Conservation (phyloP, 2,329 filamentous ascomycete genomes). For the Pseudopyricularia cyperi region DNA sequence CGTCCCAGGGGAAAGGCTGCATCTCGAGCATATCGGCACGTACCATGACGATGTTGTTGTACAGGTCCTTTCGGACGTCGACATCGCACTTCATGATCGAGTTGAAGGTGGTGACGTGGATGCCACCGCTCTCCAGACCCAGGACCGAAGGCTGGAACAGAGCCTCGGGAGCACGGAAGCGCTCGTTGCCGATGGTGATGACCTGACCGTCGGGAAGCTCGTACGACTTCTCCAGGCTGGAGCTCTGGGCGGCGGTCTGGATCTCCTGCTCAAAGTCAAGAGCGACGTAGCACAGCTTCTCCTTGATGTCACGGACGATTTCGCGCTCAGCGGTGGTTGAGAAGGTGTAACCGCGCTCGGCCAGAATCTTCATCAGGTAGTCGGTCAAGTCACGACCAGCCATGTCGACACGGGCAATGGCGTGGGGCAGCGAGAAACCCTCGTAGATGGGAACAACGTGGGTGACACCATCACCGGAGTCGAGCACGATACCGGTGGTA, state of each 20-base stretch:
- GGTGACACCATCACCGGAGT: slow-evolving; percentile 99
- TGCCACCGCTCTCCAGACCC: slow-evolving; percentile 96
- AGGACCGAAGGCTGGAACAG: slow-evolving; percentile 98
- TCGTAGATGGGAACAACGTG: slow-evolving; percentile 99
- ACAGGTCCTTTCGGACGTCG: slow-evolving; percentile 99
- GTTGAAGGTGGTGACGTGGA: slow-evolving; percentile 99
- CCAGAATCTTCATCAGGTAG: slow-evolving; percentile 99
- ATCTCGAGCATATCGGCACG: slow-evolving; percentile 22
- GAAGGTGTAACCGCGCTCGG: slow-evolving; percentile 99
- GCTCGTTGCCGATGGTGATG: slow-evolving; percentile 99
- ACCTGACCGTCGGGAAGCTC: slow-evolving; percentile 98
- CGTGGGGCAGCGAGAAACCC: slow-evolving; percentile 99
- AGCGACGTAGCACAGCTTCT: slow-evolving; percentile 99
- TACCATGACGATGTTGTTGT: slow-evolving; percentile 99
- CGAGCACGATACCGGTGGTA: slow-evolving; percentile 99
- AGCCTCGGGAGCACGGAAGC: slow-evolving; percentile 98
- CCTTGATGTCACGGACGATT: slow-evolving; percentile 99
- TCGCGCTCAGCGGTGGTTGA: slow-evolving; percentile 99
- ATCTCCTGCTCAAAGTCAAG: slow-evolving; percentile 99
- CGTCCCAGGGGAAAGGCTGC: not conserved
- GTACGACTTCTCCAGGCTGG: slow-evolving; percentile 98
- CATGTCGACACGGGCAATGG: slow-evolving; percentile 99
- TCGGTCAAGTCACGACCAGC: slow-evolving; percentile 99
- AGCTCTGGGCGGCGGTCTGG: slow-evolving; percentile 98
- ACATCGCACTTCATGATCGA: slow-evolving; percentile 99